These are phyloP conservation scores for Penstemon newberryi DNA, from an alignment of 257 asterid genomes.

Conservation along the genomic window DNA sequence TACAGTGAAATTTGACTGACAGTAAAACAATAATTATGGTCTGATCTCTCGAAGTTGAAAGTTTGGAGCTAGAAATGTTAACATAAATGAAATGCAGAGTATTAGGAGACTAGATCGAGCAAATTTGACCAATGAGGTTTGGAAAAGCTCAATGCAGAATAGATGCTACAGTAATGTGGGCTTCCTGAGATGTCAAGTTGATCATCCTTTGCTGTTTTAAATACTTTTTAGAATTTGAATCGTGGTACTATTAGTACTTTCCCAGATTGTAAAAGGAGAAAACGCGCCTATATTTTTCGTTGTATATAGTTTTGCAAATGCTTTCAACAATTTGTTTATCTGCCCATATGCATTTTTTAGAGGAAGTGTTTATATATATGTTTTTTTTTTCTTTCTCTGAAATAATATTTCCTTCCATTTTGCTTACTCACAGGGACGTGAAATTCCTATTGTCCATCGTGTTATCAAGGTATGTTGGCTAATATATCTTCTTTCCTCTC, in stretches of 20 bases:
- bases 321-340: constrained; percentile 2
- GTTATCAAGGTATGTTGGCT: constrained; percentile 72
- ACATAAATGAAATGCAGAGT: not conserved
- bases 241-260: constrained; percentile 1
- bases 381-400: not conserved
- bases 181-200: constrained; percentile 11
- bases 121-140: not conserved
- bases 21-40: not conserved
- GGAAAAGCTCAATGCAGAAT: constrained; percentile 5
- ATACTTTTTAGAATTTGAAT: constrained; percentile 8
- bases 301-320: not conserved
- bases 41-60: not conserved
- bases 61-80: not conserved
- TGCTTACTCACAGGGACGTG: constrained; percentile 74
- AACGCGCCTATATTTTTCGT: not conserved
- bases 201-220: not conserved
- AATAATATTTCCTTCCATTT: constrained; percentile 8
- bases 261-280: not conserved
- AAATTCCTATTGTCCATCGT: constrained; percentile 98
- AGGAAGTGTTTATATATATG: not conserved
- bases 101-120: not conserved
- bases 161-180: not conserved
- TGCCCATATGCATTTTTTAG: constrained; percentile 17
- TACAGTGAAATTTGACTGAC: not conserved
- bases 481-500: not conserved